Evolutionary conservation across 768 basidiomycete species (phyloP).

Genomic region (Kwoniella botswanensis): DNA sequence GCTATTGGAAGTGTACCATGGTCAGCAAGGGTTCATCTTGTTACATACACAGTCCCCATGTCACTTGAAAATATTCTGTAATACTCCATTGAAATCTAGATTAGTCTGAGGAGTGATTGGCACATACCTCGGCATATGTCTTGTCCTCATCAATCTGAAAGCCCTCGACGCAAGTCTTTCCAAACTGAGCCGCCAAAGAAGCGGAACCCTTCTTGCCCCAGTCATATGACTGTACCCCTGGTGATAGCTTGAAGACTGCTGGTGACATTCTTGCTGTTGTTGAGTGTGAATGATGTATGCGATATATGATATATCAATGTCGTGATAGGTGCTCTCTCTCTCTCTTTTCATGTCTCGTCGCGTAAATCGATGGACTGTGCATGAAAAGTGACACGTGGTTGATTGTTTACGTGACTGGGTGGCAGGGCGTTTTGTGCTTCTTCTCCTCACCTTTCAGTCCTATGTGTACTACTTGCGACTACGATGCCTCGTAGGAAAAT

Average conservation of each 20-base stretch:
- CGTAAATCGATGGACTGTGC: not conserved
- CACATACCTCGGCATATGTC: constrained; percentile 89
- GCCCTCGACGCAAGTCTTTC: constrained; percentile 66
- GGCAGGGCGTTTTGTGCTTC: not conserved
- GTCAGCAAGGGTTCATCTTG: too few species aligned
- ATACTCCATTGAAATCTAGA: too few species aligned
- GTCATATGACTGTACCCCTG: constrained; percentile 87
- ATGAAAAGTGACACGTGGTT: not conserved
- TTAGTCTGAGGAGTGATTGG: not conserved
- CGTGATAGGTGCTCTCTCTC: not conserved
- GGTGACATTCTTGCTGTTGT: not conserved
- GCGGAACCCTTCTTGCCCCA: constrained; percentile 86
- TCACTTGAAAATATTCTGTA: too few species aligned
- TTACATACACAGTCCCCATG: too few species aligned
- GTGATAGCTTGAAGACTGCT: constrained; percentile 73
- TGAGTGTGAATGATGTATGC: constrained; percentile 1
- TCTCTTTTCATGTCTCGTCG: not conserved
- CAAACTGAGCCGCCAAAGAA: constrained; percentile 89
- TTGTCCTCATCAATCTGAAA: constrained; percentile 72
- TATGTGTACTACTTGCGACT: too few species aligned
- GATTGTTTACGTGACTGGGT: not conserved
- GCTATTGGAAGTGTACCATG: constrained; percentile 60
- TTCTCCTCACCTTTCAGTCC: not conserved
- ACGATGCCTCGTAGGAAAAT: too few species aligned
- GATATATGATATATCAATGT: not conserved